A percentile compares a stretch with the other conserved stretches of the same genome.
These are phyloP conservation scores for Kodamaea ohmeri DNA, from an alignment of 1,139 yeast genomes.

Conservation along the genomic window DNA sequence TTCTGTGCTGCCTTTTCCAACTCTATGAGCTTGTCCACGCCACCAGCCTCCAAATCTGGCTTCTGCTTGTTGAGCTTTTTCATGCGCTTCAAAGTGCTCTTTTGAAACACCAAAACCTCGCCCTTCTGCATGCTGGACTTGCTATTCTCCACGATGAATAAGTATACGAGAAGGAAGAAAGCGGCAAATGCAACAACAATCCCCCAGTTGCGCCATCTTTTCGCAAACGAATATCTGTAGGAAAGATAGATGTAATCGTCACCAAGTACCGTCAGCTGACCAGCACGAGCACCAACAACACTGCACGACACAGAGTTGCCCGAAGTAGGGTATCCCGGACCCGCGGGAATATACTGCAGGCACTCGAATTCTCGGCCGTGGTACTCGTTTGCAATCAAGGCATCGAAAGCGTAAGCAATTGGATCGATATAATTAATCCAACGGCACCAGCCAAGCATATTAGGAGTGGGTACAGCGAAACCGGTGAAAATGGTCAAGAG, in stretches of 20 bases:
- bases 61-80: conserved; percentile 27
- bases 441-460: conserved; percentile 73
- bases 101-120: conserved; percentile 69
- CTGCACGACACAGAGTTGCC: conserved; percentile 52
- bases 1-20: conserved; percentile 13
- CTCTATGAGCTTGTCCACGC: conserved; percentile 15
- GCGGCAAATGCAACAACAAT: conserved; percentile 56
- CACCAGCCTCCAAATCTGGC: conserved; percentile 16
- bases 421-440: conserved; percentile 80
- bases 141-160: conserved; percentile 59
- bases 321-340: conserved; percentile 42
- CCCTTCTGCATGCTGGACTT: conserved; percentile 82
- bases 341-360: conserved; percentile 50
- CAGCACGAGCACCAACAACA: conserved; percentile 63
- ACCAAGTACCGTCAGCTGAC: conserved; percentile 55
- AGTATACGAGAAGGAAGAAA: conserved; percentile 55
- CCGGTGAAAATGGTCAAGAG: conserved; percentile 55
- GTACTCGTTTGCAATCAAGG: conserved; percentile 60
- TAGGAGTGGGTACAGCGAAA: conserved; percentile 64
- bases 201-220: conserved; percentile 86
- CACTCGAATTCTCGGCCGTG: conserved; percentile 41
- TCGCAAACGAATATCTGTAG: conserved; percentile 49
- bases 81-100: conserved; percentile 25
- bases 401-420: conserved; percentile 48
- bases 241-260: conserved; percentile 48